phyloP scores from a whole-genome alignment of 1,284 basidiomycete species.

The Rhodotorula sp. region DNA sequence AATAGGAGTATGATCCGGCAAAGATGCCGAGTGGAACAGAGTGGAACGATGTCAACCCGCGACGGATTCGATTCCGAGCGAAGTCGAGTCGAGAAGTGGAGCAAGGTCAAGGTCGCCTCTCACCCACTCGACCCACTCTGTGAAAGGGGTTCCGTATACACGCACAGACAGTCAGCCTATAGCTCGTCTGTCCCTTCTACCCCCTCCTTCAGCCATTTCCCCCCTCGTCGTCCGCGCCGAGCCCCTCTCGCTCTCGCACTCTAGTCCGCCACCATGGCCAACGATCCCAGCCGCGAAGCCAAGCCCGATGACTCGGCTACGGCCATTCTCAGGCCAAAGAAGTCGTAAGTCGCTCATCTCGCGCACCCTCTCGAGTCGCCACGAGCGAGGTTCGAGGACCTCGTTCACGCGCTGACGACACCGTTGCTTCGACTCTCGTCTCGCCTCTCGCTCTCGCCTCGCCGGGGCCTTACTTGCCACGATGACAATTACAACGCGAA shows the following conservation, averaged over 20 bases:
- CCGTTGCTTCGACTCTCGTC: too few species aligned
- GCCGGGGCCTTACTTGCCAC: too few species aligned
- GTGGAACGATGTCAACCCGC: too few species aligned
- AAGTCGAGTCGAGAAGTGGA: too few species aligned
- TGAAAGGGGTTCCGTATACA: too few species aligned
- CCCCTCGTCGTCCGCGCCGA: background rate
- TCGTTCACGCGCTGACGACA: background rate
- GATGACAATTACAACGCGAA: too few species aligned
- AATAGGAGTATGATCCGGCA: too few species aligned
- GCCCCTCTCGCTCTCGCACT: background rate
- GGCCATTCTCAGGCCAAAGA: slow-evolving; percentile 90
- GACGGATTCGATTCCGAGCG: too few species aligned
- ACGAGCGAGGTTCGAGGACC: background rate
- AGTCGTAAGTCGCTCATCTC: slow-evolving; percentile 68
- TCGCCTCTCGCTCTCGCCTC: background rate
- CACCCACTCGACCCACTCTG: too few species aligned
- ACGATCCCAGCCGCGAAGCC: slow-evolving; percentile 31
- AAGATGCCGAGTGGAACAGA: too few species aligned
- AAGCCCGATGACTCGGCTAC: slow-evolving; percentile 72
- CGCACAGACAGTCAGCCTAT: too few species aligned
- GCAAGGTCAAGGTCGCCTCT: background rate
- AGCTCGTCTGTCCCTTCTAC: background rate
- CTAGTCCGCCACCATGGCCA: slow-evolving; percentile 22
- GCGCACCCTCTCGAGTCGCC: background rate
- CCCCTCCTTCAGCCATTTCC: background rate